A percentile compares a stretch with the other conserved stretches of the same genome.
Evolutionary conservation across 2,329 filamentous ascomycete genomes (phyloP).

Genomic region (Cercospora beticola): DNA sequence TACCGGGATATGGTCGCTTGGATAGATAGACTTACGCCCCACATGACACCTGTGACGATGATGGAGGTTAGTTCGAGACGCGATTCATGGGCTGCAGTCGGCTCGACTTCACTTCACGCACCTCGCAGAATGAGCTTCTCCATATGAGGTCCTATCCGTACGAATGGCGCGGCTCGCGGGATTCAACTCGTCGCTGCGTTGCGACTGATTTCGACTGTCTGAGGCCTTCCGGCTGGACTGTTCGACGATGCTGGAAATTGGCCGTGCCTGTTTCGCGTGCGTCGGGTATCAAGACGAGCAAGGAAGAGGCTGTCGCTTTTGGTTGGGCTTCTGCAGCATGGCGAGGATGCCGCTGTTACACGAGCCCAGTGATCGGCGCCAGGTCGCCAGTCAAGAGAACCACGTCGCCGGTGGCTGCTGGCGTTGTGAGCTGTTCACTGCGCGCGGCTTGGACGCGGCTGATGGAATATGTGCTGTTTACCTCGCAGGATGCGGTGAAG

Average conservation of each 20-base stretch:
- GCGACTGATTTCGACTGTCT: conserved; percentile 2
- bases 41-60: conserved; percentile 27
- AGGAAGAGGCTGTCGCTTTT: conserved; percentile 13
- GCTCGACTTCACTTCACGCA: conserved; percentile 13
- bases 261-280: conserved; percentile 9
- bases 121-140: conserved; percentile 31
- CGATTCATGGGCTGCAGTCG: conserved; percentile 12
- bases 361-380: not conserved
- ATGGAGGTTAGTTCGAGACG: conserved; percentile 11
- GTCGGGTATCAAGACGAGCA: conserved; percentile 18
- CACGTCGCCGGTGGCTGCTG: conserved; percentile 2
- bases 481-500: conserved; percentile 1
- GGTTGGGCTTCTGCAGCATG: conserved; percentile 1
- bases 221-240: not conserved
- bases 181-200: conserved; percentile 1
- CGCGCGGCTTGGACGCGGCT: not conserved
- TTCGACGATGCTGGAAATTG: not conserved
- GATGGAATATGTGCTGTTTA: not conserved
- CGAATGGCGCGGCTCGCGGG: conserved; percentile 5
- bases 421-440: conserved; percentile 2
- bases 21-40: conserved; percentile 21
- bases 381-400: not conserved
- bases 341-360: conserved; percentile 11
- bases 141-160: conserved; percentile 17
- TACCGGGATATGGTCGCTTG: conserved; percentile 3